Evolutionary conservation across 805 yeast genomes (phyloP).

Genomic region (Starmerella bombicola): DNA sequence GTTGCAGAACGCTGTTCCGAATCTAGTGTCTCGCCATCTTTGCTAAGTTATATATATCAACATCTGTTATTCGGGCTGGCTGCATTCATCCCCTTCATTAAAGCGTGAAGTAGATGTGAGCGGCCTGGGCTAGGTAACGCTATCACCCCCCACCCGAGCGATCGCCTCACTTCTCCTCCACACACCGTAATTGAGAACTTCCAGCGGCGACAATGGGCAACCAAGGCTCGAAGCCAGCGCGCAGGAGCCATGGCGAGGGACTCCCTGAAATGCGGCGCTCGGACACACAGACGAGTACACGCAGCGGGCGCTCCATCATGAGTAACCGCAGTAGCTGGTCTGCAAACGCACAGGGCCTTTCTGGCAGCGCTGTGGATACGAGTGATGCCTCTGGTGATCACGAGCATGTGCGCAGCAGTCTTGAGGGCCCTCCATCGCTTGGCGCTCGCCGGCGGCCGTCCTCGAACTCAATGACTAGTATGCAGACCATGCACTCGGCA

Average conservation of each 20-base stretch:
- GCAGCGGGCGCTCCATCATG: constrained; percentile 16
- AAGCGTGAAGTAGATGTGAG: no score
- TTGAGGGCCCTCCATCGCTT: neutral
- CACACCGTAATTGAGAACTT: no score
- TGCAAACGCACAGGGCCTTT: neutral
- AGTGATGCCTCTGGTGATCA: neutral
- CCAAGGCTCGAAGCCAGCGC: constrained; percentile 25
- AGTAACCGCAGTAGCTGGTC: constrained; percentile 16
- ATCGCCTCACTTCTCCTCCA: no score
- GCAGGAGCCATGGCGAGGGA: constrained; percentile 17
- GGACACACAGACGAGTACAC: constrained; percentile 33
- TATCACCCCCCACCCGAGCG: no score
- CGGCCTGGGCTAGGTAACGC: no score
- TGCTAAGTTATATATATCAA: no score
- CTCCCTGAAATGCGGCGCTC: constrained; percentile 28
- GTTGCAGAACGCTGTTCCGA: no score
- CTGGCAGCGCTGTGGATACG: neutral
- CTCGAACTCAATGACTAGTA: constrained; percentile 14
- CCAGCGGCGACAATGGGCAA: constrained; percentile 29
- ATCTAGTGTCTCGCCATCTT: no score
- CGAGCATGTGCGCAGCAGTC: neutral
- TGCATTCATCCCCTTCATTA: no score
- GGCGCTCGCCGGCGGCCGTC: constrained; percentile 11
- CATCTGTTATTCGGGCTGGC: no score
- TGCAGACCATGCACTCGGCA: constrained; percentile 21